These are phyloP conservation scores for Penicillium alfredii DNA, from an alignment of 495 filamentous ascomycete species.

Conservation along the genomic window DNA sequence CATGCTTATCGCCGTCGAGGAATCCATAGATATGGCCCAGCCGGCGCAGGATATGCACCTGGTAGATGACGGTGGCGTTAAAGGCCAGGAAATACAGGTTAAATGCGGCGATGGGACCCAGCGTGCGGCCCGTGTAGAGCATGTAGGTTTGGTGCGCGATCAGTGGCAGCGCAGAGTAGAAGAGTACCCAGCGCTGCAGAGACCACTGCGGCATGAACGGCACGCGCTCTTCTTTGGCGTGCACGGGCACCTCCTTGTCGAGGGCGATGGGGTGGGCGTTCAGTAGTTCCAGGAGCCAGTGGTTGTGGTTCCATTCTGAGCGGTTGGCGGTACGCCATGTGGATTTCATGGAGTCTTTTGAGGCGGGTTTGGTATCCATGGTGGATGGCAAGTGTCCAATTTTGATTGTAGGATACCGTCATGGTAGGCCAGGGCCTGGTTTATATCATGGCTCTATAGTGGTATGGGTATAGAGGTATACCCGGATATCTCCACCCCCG, in stretches of 20 bases:
- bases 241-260: constrained; percentile 31
- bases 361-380: constrained; percentile 24
- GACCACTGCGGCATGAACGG: constrained; percentile 36
- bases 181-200: constrained; percentile 34
- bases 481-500: too few relatives aligned
- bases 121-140: constrained; percentile 23
- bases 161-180: constrained; percentile 33
- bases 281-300: constrained; percentile 30
- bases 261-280: constrained; percentile 31
- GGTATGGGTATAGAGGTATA: too few relatives aligned
- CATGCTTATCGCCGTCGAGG: constrained; percentile 28
- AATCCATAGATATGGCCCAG: constrained; percentile 28
- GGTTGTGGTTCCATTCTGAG: constrained; percentile 29
- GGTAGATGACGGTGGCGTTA: constrained; percentile 32
- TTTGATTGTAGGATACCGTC: too few relatives aligned
- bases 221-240: constrained; percentile 33
- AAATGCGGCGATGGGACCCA: constrained; percentile 29
- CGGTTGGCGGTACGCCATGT: constrained; percentile 35
- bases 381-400: too few relatives aligned
- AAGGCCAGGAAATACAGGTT: constrained; percentile 34
- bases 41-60: constrained; percentile 27
- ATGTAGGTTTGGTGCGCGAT: constrained; percentile 31
- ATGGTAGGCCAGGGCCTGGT: too few relatives aligned
- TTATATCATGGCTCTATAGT: too few relatives aligned
- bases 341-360: constrained; percentile 42